Base-by-base conservation (phyloP, 1,284 basidiomycete species). In the Puccinia novopanici region DNA sequence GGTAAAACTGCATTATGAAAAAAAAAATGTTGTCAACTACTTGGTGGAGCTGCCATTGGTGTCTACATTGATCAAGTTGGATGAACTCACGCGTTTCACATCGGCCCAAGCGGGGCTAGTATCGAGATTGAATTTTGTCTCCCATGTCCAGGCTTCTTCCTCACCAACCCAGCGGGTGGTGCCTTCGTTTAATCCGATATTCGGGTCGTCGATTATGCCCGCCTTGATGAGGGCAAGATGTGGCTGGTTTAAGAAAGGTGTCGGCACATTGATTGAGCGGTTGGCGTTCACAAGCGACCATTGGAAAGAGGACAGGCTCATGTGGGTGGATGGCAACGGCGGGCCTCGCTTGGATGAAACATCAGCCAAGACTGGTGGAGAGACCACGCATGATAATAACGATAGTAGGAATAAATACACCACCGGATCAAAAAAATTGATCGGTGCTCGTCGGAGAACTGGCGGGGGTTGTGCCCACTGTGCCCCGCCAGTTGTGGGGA, bases 161-260 rank as follows among this genome's bases (percentile, higher is more conserved):
- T 80, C 77, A 22, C 77, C 77, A 17, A 80, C 77, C 77, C 77
- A 80, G 17, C 77, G 55, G 24, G 70, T 73, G 0, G 77, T 80
- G 19, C 77, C 77, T 52, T 82, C 77, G 45, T 80, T 80, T 34
- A 80, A 57, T 17, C 77, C 77, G 34, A 80, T 80, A 34, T 80
- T 80, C 0, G 84, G 82, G 22, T 84, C 84, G 2, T 79, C 37
- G 48, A 84, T 84, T 68, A 84, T 10, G 17, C 83, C 82, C 15
- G 82, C 83, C 48, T 81, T 79, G 65, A 84, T 80, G 24, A 84
- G 82, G 42, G 84, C 83, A 67, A 84, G 83, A 76, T 84, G 77
- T 10, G 77, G 67, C 50, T 80, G 77, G 45, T 80, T 72, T 82
- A n/a, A 82, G 45, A 84, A 83, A 37, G 82, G 77, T 0, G 84